phyloP scores from a whole-genome alignment of 2,329 filamentous ascomycete species.

The Thielaviopsis punctulata region DNA sequence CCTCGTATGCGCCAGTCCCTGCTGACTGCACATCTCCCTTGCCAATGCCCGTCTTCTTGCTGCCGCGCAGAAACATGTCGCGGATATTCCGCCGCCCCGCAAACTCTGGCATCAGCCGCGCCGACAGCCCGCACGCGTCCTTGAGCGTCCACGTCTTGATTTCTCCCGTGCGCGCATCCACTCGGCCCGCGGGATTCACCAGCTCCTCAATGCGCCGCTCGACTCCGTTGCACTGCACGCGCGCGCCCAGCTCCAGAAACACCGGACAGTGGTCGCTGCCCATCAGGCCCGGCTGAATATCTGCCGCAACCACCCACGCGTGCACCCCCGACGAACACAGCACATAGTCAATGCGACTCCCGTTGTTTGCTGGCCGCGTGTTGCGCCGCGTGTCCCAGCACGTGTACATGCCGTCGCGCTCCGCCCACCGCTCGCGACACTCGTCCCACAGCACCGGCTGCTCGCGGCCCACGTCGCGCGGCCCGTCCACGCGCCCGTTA shows the following conservation, averaged over 20 bases:
- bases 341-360: conserved; percentile 84
- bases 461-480: conserved; percentile 52
- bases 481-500: conserved; percentile 48
- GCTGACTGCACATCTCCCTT: too few species aligned
- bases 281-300: conserved; percentile 87
- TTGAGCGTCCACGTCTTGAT: conserved; percentile 48
- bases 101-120: conserved; percentile 74
- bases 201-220: conserved; percentile 47
- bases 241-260: conserved; percentile 55
- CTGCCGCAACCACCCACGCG: conserved; percentile 59
- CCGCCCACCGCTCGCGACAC: conserved; percentile 63
- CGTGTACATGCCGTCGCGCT: conserved; percentile 81
- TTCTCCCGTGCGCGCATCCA: conserved; percentile 48
- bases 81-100: conserved; percentile 69
- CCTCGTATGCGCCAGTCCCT: too few species aligned
- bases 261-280: conserved; percentile 96
- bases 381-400: conserved; percentile 95
- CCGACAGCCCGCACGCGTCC: conserved; percentile 57
- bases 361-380: conserved; percentile 86
- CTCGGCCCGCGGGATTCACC: conserved; percentile 61
- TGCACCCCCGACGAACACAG: conserved; percentile 66
- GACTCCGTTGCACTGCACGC: conserved; percentile 32
- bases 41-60: neutral
- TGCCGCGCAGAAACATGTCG: conserved; percentile 58
- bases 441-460: conserved; percentile 65